Conservation (phyloP, 1,284 basidiomycete species). For the Naganishia cerealis region DNA sequence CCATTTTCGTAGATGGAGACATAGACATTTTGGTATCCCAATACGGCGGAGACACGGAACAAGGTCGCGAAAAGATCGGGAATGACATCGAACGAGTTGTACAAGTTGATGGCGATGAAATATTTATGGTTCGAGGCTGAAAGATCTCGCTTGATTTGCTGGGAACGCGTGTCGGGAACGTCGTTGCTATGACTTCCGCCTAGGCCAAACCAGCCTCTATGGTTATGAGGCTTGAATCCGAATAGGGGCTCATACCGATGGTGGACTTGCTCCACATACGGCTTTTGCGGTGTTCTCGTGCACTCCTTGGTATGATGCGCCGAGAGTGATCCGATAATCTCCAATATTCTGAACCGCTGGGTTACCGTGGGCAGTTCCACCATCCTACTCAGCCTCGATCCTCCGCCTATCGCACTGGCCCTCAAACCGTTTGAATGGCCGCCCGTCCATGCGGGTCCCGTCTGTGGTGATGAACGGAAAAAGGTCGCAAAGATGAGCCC, state of each 20-base stretch:
- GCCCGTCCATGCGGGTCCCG: constrained; percentile 34
- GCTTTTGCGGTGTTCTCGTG: constrained; percentile 73
- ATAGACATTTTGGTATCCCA: constrained; percentile 93
- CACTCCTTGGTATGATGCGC: constrained; percentile 89
- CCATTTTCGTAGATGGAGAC: constrained; percentile 98
- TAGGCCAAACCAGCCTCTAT: constrained; percentile 63
- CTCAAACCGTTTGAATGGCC: constrained; percentile 25
- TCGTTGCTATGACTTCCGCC: constrained; percentile 34
- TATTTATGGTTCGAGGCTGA: constrained; percentile 76
- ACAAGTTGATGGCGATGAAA: constrained; percentile 95
- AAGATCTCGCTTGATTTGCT: constrained; percentile 53
- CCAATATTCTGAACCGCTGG: constrained; percentile 78
- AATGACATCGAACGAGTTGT: constrained; percentile 96
- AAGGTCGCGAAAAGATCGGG: constrained; percentile 94
- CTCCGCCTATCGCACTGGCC: constrained; percentile 26
- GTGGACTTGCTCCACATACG: constrained; percentile 77
- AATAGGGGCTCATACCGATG: constrained; percentile 80
- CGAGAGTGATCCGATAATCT: constrained; percentile 78
- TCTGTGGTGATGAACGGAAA: constrained; percentile 24
- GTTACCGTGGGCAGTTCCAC: constrained; percentile 58
- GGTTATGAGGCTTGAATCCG: constrained; percentile 67
- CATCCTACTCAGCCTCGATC: constrained; percentile 30
- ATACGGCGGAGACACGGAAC: constrained; percentile 80
- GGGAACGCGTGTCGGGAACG: constrained; percentile 43
- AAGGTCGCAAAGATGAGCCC: constrained; percentile 50